A percentile compares a stretch with the other conserved stretches of the same genome.
These are phyloP conservation scores for Coemansia sp. DNA, from an alignment of 192 early-diverging fungal species.

Conservation along the genomic window DNA sequence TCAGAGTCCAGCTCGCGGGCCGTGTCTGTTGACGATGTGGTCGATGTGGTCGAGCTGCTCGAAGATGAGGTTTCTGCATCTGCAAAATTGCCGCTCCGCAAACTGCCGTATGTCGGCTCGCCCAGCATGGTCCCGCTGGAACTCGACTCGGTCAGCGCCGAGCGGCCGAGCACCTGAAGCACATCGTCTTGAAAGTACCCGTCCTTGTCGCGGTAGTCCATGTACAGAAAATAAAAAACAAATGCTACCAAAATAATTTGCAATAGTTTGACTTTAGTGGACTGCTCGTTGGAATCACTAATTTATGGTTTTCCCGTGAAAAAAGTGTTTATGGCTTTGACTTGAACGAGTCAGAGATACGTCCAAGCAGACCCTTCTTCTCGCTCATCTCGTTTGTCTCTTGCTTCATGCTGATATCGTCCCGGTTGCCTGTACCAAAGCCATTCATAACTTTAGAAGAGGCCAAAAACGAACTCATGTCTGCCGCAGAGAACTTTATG, in stretches of 20 bases:
- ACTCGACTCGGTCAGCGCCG: slow-evolving; percentile 10
- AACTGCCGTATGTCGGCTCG: slow-evolving; percentile 16
- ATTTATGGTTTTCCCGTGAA: not conserved
- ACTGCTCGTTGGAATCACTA: too few species aligned
- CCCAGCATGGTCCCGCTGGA: not conserved
- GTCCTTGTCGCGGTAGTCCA: slow-evolving; percentile 47
- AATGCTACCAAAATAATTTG: too few species aligned
- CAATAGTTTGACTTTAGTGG: too few species aligned
- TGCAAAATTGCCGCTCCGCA: slow-evolving; percentile 23
- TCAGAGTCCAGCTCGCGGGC: slow-evolving; percentile 20
- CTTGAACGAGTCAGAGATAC: slow-evolving; percentile 21
- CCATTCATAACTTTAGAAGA: not conserved
- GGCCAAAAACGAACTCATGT: slow-evolving; percentile 26
- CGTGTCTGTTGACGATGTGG: not conserved
- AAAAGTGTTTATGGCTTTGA: slow-evolving; percentile 6
- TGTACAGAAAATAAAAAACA: not conserved
- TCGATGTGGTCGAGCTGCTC: not conserved
- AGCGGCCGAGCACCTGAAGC: slow-evolving; percentile 41
- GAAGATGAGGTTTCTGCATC: not conserved
- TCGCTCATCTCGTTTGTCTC: slow-evolving; percentile 2
- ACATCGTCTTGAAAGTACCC: slow-evolving; percentile 52
- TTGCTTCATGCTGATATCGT: not conserved
- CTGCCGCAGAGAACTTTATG: slow-evolving; percentile 27
- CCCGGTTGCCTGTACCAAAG: not conserved
- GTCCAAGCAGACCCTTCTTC: slow-evolving; percentile 16